Conservation (phyloP, 306 rosid genomes). For the Dryas drummondii region DNA sequence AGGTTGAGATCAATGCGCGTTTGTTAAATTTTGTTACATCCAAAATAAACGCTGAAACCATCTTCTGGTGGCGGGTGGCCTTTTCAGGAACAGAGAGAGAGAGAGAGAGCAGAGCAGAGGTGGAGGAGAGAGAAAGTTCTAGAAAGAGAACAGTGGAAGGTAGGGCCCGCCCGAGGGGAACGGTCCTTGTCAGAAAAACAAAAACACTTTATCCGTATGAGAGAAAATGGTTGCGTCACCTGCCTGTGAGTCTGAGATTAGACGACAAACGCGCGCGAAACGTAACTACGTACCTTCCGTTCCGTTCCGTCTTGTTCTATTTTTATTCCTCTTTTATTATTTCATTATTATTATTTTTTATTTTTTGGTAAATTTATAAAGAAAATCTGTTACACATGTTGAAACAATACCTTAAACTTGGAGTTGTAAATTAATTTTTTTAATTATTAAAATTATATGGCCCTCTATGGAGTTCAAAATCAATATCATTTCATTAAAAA, state of each 20-base stretch:
- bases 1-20: constrained; percentile 27
- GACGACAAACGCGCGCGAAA: background rate
- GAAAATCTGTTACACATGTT: no score
- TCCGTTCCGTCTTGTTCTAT: no score
- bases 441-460: no score
- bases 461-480: no score
- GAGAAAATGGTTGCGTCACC: background rate
- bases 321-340: no score
- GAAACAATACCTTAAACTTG: no score
- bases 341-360: no score
- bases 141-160: background rate
- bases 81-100: no score
- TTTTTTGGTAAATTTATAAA: no score
- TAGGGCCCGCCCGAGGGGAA: background rate
- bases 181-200: background rate
- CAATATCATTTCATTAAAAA: no score
- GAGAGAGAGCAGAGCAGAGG: background rate
- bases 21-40: constrained; percentile 24
- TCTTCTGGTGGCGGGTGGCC: background rate
- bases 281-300: no score
- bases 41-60: background rate
- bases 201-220: background rate
- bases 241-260: background rate
- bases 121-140: constrained; percentile 9
- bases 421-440: no score